phyloP scores from a whole-genome alignment of 306 rosid species.

The Crotalaria pallida region DNA sequence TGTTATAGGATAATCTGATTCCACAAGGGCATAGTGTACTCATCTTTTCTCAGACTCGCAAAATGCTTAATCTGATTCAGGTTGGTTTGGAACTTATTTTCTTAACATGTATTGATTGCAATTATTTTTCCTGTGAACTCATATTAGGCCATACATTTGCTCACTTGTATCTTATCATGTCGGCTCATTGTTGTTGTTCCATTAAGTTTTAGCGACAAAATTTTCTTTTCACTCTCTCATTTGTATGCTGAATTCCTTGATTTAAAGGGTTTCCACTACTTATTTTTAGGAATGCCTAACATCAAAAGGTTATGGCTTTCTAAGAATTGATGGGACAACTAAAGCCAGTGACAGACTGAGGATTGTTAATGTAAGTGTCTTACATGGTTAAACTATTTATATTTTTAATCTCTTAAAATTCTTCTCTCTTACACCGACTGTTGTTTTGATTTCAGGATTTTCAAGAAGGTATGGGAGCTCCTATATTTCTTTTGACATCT shows the following conservation, averaged over 20 bases:
- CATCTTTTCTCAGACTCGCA: slow-evolving; percentile 91
- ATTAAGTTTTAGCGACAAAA: background rate
- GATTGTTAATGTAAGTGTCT: slow-evolving; percentile 67
- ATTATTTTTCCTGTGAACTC: background rate
- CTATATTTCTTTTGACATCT: slow-evolving; percentile 90
- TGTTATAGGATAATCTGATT: slow-evolving; percentile 56
- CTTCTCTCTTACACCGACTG: background rate
- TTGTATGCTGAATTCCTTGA: background rate
- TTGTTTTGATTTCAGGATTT: slow-evolving; percentile 53
- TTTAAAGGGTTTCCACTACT: background rate
- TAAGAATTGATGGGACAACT: slow-evolving; percentile 93
- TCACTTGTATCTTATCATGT: background rate
- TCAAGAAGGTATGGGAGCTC: slow-evolving; percentile 74
- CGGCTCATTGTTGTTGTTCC: background rate
- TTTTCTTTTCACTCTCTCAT: background rate
- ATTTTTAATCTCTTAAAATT: background rate
- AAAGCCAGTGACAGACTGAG: slow-evolving; percentile 67
- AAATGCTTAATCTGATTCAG: slow-evolving; percentile 95
- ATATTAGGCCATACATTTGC: background rate
- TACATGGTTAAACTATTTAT: background rate
- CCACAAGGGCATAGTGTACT: slow-evolving; percentile 82
- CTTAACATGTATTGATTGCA: background rate
- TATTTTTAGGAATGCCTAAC: slow-evolving; percentile 53
- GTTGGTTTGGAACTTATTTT: slow-evolving; percentile 28
- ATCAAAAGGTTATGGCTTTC: slow-evolving; percentile 50